Evolutionary conservation across 1,284 basidiomycete species (phyloP).

Genomic region (Trametes pubescens): DNA sequence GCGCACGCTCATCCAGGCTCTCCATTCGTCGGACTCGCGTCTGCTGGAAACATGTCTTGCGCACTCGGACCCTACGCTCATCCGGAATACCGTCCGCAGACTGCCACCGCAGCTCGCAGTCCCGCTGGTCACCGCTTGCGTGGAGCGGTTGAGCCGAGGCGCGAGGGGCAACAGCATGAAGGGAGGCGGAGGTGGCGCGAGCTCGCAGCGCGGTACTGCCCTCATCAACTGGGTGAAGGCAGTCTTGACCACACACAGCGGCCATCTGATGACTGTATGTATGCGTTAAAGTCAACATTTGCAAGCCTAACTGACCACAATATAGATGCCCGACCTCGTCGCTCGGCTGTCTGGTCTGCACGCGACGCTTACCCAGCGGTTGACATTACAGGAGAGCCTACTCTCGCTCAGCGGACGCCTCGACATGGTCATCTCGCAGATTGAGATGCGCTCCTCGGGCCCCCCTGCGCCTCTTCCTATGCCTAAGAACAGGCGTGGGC

Average conservation of each 20-base stretch:
- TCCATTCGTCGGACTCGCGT: conserved; percentile 93
- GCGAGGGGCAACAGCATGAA: conserved; percentile 75
- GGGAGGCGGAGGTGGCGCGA: conserved; percentile 84
- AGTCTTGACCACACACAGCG: conserved; percentile 88
- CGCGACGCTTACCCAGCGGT: conserved; percentile 80
- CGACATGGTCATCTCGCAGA: conserved; percentile 94
- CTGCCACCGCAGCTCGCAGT: conserved; percentile 92
- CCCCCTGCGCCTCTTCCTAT: conserved; percentile 63
- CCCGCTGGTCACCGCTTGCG: conserved; percentile 88
- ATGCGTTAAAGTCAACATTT: conserved; percentile 1
- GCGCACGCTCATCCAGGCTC: conserved; percentile 93
- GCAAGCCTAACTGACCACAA: conserved; percentile 30
- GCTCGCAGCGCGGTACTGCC: conserved; percentile 85
- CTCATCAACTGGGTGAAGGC: conserved; percentile 92
- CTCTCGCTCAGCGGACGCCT: conserved; percentile 89
- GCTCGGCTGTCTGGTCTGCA: conserved; percentile 86
- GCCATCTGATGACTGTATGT: conserved; percentile 93
- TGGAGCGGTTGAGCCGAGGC: conserved; percentile 89
- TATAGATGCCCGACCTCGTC: conserved; percentile 86
- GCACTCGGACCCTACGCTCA: conserved; percentile 84
- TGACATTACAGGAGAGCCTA: conserved; percentile 87
- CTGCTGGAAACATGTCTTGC: conserved; percentile 90
- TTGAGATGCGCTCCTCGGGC: conserved; percentile 81
- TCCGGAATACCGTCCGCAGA: conserved; percentile 89
- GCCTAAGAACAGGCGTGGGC: conserved; percentile 44